phyloP scores from a whole-genome alignment of 805 yeast species.

The Metschnikowia colocasiae region DNA sequence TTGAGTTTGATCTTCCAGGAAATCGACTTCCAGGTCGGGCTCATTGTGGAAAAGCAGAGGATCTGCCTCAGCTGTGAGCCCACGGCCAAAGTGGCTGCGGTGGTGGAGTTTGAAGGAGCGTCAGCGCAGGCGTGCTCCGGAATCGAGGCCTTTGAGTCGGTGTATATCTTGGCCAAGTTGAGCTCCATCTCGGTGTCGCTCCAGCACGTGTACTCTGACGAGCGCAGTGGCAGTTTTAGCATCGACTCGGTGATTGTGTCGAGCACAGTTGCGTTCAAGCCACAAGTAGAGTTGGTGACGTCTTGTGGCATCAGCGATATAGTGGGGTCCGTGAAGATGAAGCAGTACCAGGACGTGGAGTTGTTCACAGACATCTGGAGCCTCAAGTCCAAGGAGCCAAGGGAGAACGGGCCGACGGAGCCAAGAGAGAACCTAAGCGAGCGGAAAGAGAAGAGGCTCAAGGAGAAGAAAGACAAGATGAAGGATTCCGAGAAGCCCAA shows the following conservation, averaged over 20 bases:
- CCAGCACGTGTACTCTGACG: conserved; percentile 89
- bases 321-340: conserved; percentile 63
- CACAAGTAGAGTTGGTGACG: conserved; percentile 41
- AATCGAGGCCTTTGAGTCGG: conserved; percentile 7
- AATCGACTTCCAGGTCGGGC: conserved; percentile 57
- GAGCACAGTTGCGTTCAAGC: conserved; percentile 45
- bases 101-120: conserved; percentile 70
- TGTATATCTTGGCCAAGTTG: conserved; percentile 34
- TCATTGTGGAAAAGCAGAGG: conserved; percentile 69
- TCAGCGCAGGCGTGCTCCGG: conserved; percentile 54
- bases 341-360: conserved; percentile 83
- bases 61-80: conserved; percentile 88
- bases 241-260: conserved; percentile 46
- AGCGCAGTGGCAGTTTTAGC: conserved; percentile 69
- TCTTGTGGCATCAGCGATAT: conserved; percentile 54
- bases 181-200: conserved; percentile 64
- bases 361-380: conserved; percentile 82
- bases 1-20: conserved; percentile 43
- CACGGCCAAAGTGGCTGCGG: conserved; percentile 86
- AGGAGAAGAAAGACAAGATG: background rate
- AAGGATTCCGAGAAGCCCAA: background rate
- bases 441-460: background rate
- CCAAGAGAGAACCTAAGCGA: background rate
- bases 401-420: no score
- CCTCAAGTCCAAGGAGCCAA: conserved; percentile 33